These are phyloP conservation scores for Osmanthus fragrans DNA, from an alignment of 257 asterid species.

Conservation along the genomic window DNA sequence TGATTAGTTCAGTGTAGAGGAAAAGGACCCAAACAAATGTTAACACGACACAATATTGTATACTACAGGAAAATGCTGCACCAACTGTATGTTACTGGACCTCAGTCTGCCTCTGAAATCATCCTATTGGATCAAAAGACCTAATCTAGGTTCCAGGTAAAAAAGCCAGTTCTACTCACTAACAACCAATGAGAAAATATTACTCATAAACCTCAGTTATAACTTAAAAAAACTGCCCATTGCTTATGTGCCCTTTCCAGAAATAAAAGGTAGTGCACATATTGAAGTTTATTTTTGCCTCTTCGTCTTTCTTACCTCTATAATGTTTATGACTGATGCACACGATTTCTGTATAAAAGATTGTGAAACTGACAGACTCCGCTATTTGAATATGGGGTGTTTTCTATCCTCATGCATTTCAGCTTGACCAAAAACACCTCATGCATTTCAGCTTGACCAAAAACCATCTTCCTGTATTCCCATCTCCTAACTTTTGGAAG, in stretches of 20 bases:
- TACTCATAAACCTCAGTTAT: background rate
- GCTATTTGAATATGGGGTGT: slow-evolving; percentile 2
- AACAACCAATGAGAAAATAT: background rate
- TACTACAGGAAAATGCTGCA: background rate
- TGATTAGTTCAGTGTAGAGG: background rate
- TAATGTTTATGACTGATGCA: background rate
- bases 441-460: background rate
- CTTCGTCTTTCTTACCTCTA: background rate
- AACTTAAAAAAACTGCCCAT: background rate
- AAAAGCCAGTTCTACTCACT: background rate
- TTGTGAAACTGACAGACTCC: background rate
- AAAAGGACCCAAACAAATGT: background rate
- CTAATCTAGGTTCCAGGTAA: background rate
- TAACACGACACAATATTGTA: background rate
- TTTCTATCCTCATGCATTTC: background rate
- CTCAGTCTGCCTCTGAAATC: background rate
- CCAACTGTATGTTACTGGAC: background rate
- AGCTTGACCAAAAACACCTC: background rate
- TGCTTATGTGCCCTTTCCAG: background rate
- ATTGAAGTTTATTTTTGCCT: background rate
- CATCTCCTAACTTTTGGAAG: slow-evolving; percentile 9
- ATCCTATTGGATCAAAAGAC: background rate
- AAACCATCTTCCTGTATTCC: background rate
- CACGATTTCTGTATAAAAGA: slow-evolving; percentile 11
- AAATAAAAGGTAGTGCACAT: background rate